Evolutionary conservation across 176 grass and related monocot species (phyloP).

Genomic region (Oryza glaberrima): DNA sequence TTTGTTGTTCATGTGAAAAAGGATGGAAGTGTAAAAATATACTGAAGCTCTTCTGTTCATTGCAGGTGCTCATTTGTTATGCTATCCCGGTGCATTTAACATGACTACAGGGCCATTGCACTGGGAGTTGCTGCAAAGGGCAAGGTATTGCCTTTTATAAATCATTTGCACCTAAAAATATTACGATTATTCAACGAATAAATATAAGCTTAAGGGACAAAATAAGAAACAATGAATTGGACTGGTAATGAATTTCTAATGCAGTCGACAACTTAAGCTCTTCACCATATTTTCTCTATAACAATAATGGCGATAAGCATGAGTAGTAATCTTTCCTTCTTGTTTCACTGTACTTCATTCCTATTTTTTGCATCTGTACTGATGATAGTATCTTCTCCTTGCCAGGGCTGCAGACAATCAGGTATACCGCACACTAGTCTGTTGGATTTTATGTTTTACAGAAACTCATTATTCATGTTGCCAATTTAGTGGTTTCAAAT

Average conservation of each 20-base stretch:
- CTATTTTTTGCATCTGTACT: slow-evolving; percentile 27
- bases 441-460: slow-evolving; percentile 5
- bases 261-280: background rate
- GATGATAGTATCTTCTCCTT: slow-evolving; percentile 34
- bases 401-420: slow-evolving; percentile 91
- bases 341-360: background rate
- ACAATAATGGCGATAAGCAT: background rate
- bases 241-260: background rate
- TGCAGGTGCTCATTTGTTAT: slow-evolving; percentile 92
- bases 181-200: background rate
- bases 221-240: background rate
- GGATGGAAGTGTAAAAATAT: background rate
- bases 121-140: slow-evolving; percentile 96
- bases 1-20: slow-evolving; percentile 9
- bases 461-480: background rate
- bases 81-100: slow-evolving; percentile 98
- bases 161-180: slow-evolving; percentile 33
- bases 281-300: background rate
- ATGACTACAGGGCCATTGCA: slow-evolving; percentile 98
- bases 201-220: background rate
- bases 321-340: slow-evolving; percentile 23
- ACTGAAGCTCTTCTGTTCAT: background rate
- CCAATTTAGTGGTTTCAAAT: background rate
- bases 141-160: slow-evolving; percentile 56
- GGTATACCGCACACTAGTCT: slow-evolving; percentile 40